Base-by-base conservation (phyloP, 2,329 filamentous ascomycete genomes). In the Reticulascus tulasneorum region DNA sequence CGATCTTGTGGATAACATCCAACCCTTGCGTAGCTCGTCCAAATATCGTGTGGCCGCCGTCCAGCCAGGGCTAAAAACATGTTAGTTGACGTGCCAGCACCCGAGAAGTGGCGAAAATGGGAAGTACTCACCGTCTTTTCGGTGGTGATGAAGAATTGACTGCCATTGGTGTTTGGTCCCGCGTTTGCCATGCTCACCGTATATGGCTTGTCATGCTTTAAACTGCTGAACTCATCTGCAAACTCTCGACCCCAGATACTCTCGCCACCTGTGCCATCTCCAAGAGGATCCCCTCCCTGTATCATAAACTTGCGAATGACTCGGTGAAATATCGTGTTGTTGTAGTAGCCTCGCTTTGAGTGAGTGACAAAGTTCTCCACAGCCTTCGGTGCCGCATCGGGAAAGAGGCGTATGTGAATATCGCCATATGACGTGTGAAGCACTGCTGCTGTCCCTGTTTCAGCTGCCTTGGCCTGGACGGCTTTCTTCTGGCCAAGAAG, bases 241-340 rank as follows among this genome's bases (percentile, higher is more conserved):
- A 95, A 95, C 49, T 93, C 85, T 26, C 72, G 80, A n/a, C 87
- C 87, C 89, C 89, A 95, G 52, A 95, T 94, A 48, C 82, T 88
- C 59, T 94, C 87, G 23, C 89, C 89, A 28, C 89, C 89, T 0
- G 89, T 94, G 5, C 89, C 89, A 53, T 95, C 88, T 9, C 89
- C 89, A 2, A 93, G 64, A 0, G 89, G 88, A 55, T 95, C 89
- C 33, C 89, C 89, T 36, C 75, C 68, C 55, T 89, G 88, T 42
- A 98, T 95, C 94, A 98, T 98, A 66, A 98, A 98, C 55, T 96
- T 96, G 43, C 86, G 81, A 50, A 98, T 98, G 7, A 98, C 85
- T 22, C 93, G 84, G 62, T 98, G 93, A 72, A 98, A 98, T 50
- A 96, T 91, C 22, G 91, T 90, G 62, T 87, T 87, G 67, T 98